Evolutionary conservation across 805 yeast genomes (phyloP).

Genomic region (Metschnikowia peoriensis): DNA sequence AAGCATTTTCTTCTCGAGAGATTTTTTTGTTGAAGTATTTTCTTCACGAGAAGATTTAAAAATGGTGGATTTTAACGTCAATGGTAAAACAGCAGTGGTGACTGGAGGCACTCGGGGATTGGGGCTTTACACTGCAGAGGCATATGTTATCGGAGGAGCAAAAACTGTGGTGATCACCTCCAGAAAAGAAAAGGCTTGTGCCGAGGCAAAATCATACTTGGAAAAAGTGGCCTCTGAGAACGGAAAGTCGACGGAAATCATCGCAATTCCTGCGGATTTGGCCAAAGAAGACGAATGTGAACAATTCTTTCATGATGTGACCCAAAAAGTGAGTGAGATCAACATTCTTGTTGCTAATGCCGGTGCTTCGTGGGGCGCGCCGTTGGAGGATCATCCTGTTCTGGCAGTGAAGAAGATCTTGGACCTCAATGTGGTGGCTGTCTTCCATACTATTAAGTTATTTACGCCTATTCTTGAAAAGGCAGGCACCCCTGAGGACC

Average conservation of each 20-base stretch:
- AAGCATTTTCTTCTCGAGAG: background rate
- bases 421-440: conserved; percentile 64
- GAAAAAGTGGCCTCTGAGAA: conserved; percentile 36
- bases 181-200: conserved; percentile 60
- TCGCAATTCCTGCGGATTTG: conserved; percentile 57
- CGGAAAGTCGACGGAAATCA: conserved; percentile 30
- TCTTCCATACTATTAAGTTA: conserved; percentile 61
- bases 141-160: conserved; percentile 60
- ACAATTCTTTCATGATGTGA: conserved; percentile 41
- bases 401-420: conserved; percentile 61
- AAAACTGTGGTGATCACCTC: conserved; percentile 60
- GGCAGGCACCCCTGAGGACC: conserved; percentile 53
- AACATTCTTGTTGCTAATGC: conserved; percentile 74
- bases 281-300: conserved; percentile 49
- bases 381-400: conserved; percentile 58
- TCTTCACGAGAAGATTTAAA: background rate
- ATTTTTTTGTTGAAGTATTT: background rate
- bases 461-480: conserved; percentile 56
- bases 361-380: conserved; percentile 78
- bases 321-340: conserved; percentile 41
- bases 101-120: conserved; percentile 80
- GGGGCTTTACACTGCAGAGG: conserved; percentile 68
- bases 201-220: conserved; percentile 48
- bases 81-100: conserved; percentile 63
- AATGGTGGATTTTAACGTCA: conserved; percentile 48